A percentile compares a stretch with the other conserved stretches of the same genome.
Evolutionary conservation across 352 stramenopile genomes (phyloP).

Genomic region (Peronospora belbahrii): DNA sequence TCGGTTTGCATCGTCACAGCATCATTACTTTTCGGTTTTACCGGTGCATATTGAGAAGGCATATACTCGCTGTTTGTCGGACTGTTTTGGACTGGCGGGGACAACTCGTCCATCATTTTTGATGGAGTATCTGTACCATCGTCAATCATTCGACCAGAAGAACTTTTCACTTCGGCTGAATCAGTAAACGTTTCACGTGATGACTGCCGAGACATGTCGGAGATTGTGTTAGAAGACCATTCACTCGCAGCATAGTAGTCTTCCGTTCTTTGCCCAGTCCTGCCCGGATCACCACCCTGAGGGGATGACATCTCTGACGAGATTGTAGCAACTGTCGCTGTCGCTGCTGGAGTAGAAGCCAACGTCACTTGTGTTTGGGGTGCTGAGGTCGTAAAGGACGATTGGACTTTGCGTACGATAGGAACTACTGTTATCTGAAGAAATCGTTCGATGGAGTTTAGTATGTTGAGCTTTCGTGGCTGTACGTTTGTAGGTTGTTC

Average conservation of each 20-base stretch:
- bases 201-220: conserved; percentile 3
- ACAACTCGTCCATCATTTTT: conserved; percentile 11
- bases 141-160: background rate
- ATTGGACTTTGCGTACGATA: conserved; percentile 62
- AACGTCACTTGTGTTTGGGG: background rate
- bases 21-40: conserved; percentile 1
- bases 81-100: conserved; percentile 5
- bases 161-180: conserved; percentile 10
- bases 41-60: conserved; percentile 1
- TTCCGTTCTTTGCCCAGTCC: background rate
- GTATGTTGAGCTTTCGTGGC: conserved; percentile 53
- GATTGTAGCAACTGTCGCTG: conserved; percentile 7
- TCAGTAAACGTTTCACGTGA: conserved; percentile 10
- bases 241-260: conserved; percentile 6
- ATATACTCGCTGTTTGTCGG: background rate
- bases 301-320: background rate
- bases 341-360: background rate
- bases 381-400: conserved; percentile 2
- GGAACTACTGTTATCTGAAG: conserved; percentile 70
- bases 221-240: conserved; percentile 10
- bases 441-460: conserved; percentile 76
- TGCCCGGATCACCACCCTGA: conserved; percentile 1
- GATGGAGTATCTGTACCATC: conserved; percentile 4
- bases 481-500: conserved; percentile 35
- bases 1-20: background rate